Percentiles rank a stretch among this genome's conserved stretches.
These are phyloP conservation scores for Penicillium psychrosexuale DNA, from an alignment of 2,329 filamentous ascomycete species.

Conservation along the genomic window DNA sequence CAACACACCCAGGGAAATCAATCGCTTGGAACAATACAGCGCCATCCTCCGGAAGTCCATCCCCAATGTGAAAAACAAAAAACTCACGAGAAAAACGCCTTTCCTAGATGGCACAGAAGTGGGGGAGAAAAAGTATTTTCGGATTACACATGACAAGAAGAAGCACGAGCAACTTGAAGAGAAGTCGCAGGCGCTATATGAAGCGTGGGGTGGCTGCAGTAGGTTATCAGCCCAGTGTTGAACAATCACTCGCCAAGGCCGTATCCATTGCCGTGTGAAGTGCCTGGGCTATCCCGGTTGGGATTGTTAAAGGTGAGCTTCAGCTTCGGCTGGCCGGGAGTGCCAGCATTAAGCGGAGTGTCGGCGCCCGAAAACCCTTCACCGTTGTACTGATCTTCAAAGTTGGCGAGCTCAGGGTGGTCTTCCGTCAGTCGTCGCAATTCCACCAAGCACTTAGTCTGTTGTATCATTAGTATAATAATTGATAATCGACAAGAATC, in stretches of 20 bases:
- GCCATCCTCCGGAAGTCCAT: constrained; percentile 8
- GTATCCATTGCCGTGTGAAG: constrained; percentile 31
- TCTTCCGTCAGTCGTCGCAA: constrained; percentile 53
- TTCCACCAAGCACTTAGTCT: constrained; percentile 53
- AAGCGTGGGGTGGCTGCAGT: not conserved
- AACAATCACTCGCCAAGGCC: constrained; percentile 32
- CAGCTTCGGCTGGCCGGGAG: constrained; percentile 60
- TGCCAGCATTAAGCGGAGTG: constrained; percentile 62
- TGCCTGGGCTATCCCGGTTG: constrained; percentile 35
- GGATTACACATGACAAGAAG: constrained; percentile 13
- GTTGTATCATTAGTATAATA: not conserved
- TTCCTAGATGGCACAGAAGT: constrained; percentile 11
- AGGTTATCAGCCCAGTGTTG: not conserved
- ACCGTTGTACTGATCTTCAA: constrained; percentile 51
- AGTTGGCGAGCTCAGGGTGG: constrained; percentile 57
- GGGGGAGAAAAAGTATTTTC: constrained; percentile 4
- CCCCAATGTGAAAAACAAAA: constrained; percentile 12
- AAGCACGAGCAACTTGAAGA: constrained; percentile 2
- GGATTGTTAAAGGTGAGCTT: constrained; percentile 61
- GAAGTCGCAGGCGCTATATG: constrained; percentile 1
- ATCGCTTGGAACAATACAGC: constrained; percentile 12
- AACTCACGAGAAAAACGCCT: constrained; percentile 10
- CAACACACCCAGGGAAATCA: constrained; percentile 5
- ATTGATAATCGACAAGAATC: not conserved
- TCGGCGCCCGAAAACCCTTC: constrained; percentile 52